phyloP scores from a whole-genome alignment of 2,329 filamentous ascomycete genomes.

The Xylaria polymorpha region DNA sequence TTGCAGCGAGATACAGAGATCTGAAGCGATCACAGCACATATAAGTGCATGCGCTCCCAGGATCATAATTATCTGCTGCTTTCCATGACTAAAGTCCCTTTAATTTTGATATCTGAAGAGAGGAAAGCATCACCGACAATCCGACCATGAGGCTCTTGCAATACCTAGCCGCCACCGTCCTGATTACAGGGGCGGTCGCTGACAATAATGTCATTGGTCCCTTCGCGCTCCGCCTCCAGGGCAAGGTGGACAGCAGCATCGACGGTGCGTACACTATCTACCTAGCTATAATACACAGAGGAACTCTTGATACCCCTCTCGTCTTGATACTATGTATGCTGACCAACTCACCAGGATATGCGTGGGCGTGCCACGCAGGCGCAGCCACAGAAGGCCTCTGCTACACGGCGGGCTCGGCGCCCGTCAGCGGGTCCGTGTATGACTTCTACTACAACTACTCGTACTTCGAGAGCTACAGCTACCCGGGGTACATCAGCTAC shows the following conservation, averaged over 20 bases:
- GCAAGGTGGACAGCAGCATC: conserved; percentile 24
- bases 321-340: neutral
- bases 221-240: conserved; percentile 35
- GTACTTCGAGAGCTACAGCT: neutral
- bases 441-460: conserved; percentile 40
- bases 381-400: conserved; percentile 33
- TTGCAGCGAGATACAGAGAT: neutral
- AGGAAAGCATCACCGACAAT: neutral
- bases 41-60: conserved; percentile 8
- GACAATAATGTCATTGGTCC: conserved; percentile 32
- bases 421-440: conserved; percentile 27
- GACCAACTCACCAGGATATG: conserved; percentile 22
- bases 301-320: no score
- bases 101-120: neutral
- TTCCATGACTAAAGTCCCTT: neutral
- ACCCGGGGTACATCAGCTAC: conserved; percentile 34
- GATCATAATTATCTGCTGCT: neutral
- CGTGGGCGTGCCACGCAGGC: conserved; percentile 32
- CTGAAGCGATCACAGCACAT: neutral
- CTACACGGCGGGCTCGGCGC: conserved; percentile 8
- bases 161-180: neutral
- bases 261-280: conserved; percentile 26
- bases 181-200: conserved; percentile 8
- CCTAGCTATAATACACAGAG: no score
- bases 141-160: conserved; percentile 21